A percentile compares a stretch with the other conserved stretches of the same genome.
Conservation (phyloP, 2,329 filamentous ascomycete genomes). For the Simplicillium aogashimaense region DNA sequence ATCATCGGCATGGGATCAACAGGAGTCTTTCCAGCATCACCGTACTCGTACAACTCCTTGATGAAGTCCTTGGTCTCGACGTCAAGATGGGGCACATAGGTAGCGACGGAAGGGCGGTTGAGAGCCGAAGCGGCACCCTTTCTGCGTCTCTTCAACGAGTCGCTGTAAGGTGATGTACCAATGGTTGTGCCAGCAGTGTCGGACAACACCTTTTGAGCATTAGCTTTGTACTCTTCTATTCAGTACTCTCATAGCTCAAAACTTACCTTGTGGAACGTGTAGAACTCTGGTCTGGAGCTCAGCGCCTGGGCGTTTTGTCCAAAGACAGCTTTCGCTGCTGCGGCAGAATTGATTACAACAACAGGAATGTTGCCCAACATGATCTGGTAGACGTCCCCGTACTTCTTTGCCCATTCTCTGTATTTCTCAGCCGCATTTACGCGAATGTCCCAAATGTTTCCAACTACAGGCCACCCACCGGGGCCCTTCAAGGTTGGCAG, state of each 20-base stretch:
- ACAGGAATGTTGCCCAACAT: conserved; percentile 46
- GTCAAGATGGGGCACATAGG: conserved; percentile 52
- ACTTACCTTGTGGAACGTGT: conserved; percentile 46
- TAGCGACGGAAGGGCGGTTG: conserved; percentile 54
- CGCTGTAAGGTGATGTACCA: conserved; percentile 56
- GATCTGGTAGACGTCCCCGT: conserved; percentile 43
- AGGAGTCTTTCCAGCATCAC: conserved; percentile 38
- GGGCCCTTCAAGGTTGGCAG: conserved; percentile 38
- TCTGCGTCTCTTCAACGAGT: conserved; percentile 51
- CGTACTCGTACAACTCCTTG: conserved; percentile 48
- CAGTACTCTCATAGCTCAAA: background rate
- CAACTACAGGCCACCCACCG: conserved; percentile 39
- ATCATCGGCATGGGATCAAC: conserved; percentile 61
- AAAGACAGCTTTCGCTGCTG: conserved; percentile 39
- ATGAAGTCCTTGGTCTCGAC: conserved; percentile 54
- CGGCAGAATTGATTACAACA: conserved; percentile 44
- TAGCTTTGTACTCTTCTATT: too few relatives aligned
- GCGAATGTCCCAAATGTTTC: conserved; percentile 44
- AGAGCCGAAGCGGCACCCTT: conserved; percentile 57
- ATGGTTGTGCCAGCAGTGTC: conserved; percentile 59
- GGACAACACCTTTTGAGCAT: conserved; percentile 39
- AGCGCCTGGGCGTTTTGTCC: conserved; percentile 42
- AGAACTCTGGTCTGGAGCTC: conserved; percentile 45
- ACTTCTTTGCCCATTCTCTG: conserved; percentile 39
- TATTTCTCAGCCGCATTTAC: conserved; percentile 47